These are phyloP conservation scores for Taphrina confusa DNA, from an alignment of 1,139 yeast genomes.

Conservation along the genomic window DNA sequence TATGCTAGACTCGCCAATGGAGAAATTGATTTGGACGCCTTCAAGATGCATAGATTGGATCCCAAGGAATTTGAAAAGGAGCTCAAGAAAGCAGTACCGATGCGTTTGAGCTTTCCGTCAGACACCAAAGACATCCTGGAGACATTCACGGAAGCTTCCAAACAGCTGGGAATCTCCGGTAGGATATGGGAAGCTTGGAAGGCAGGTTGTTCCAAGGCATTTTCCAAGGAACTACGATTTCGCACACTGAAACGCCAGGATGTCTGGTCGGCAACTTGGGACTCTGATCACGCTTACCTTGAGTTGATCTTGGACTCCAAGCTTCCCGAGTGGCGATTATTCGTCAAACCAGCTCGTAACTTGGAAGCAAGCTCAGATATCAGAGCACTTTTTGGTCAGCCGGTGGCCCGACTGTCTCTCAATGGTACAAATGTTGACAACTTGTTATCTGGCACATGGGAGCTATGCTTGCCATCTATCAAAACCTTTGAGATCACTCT, in stretches of 20 bases:
- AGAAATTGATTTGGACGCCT: constrained; percentile 1
- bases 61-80: constrained; percentile 31
- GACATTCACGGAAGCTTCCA: not conserved
- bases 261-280: constrained; percentile 33
- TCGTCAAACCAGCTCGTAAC: constrained; percentile 18
- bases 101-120: constrained; percentile 29
- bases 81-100: constrained; percentile 31
- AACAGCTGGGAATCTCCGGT: not conserved
- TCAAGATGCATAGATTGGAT: not conserved
- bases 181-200: constrained; percentile 21
- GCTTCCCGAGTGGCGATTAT: constrained; percentile 33
- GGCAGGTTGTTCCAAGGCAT: constrained; percentile 13
- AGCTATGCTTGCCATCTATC: constrained; percentile 28
- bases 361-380: constrained; percentile 15
- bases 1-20: constrained; percentile 21
- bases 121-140: not conserved
- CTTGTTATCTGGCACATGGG: constrained; percentile 29
- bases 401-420: constrained; percentile 33
- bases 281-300: constrained; percentile 18
- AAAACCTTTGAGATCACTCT: constrained; percentile 7
- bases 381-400: constrained; percentile 27
- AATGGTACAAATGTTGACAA: not conserved
- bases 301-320: constrained; percentile 23
- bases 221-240: constrained; percentile 25
- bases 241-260: constrained; percentile 34